Percentiles rank a stretch among this genome's conserved stretches.
phyloP scores from a whole-genome alignment of 2,329 filamentous ascomycete genomes.

The Trichoderma sp. region DNA sequence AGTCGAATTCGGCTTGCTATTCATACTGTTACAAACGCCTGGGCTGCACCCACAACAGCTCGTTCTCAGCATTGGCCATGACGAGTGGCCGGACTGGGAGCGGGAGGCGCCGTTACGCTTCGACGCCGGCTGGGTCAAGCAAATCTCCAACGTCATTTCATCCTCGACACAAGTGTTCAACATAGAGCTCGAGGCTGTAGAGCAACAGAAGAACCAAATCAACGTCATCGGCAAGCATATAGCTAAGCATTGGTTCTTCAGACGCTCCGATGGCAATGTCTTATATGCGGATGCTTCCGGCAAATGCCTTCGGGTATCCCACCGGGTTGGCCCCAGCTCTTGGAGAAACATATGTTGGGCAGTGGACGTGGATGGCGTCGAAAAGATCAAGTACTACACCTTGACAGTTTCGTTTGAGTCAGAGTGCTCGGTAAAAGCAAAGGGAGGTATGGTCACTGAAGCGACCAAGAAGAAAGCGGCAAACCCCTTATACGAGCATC shows the following conservation, averaged over 20 bases:
- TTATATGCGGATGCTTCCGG: conserved; percentile 38
- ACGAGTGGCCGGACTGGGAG: conserved; percentile 54
- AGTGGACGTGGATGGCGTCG: conserved; percentile 1
- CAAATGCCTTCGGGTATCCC: conserved; percentile 36
- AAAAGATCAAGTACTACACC: conserved; percentile 48
- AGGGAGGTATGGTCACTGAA: conserved; percentile 30
- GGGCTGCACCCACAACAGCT: conserved; percentile 43
- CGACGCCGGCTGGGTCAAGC: conserved; percentile 43
- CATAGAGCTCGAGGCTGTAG: conserved; percentile 53
- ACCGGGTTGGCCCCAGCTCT: conserved; percentile 50
- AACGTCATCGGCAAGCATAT: conserved; percentile 46
- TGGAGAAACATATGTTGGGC: background rate
- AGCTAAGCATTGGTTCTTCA: conserved; percentile 42
- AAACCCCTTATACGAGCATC: background rate
- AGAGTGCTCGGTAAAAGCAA: conserved; percentile 31
- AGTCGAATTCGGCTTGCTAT: conserved; percentile 40
- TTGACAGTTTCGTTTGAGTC: conserved; percentile 43
- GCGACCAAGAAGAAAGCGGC: conserved; percentile 7
- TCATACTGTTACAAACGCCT: conserved; percentile 34
- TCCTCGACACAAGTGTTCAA: conserved; percentile 35
- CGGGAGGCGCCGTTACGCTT: conserved; percentile 42
- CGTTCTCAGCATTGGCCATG: conserved; percentile 52
- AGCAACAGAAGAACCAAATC: conserved; percentile 49
- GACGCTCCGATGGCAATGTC: conserved; percentile 38
- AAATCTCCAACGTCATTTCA: background rate